Base-by-base conservation (phyloP, 1,284 basidiomycete species). In the Apiotrichum brassicae region DNA sequence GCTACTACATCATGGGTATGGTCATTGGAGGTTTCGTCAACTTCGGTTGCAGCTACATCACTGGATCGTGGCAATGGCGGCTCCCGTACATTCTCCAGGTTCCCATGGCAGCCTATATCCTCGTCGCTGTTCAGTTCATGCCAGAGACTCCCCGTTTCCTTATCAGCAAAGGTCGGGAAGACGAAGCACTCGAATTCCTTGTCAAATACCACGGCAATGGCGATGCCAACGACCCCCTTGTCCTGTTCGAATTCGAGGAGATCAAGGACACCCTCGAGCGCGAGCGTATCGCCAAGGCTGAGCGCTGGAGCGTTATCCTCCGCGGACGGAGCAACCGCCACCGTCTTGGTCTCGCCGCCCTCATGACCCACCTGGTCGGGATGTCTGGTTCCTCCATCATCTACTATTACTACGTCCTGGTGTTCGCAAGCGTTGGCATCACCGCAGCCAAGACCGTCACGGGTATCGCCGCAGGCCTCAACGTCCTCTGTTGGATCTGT, bases 141-240 rank as follows among this genome's bases (percentile, higher is more conserved):
- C 73, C 73, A 22, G 73, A 75, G 53, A 72, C 68, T 0, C 71
- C 71, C 8, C 63, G 71, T 30, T 73, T 68, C 60, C 58, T 73
- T 26, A 53, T 69, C 39, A 53, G 57, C 48, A 62, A 72, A 47
- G 66, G 65, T 20, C 53, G 61, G 6, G 80, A 85, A 39, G 78
- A 77, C 0, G 86, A 88, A 58, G 87, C 87, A 0, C 77, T 88
- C 26, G 73, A 83, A 56, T 82, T 90, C 57, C 77, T 91, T 32
- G 84, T 86, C 22, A 82, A 87, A 61, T 79, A 88, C 22, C 87
- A 90, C 63, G 87, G 86, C 42, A 73, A 76, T 34, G 87, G 87
- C 22, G 76, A 89, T 64, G 71, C 67, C 33, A 70, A 76, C 25
- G 76, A 83, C 58, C 79, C 81, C 34, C 77, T 90, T 18, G 87